phyloP scores from a whole-genome alignment of 139 green algal genomes.

The Picochlorum sp. region DNA sequence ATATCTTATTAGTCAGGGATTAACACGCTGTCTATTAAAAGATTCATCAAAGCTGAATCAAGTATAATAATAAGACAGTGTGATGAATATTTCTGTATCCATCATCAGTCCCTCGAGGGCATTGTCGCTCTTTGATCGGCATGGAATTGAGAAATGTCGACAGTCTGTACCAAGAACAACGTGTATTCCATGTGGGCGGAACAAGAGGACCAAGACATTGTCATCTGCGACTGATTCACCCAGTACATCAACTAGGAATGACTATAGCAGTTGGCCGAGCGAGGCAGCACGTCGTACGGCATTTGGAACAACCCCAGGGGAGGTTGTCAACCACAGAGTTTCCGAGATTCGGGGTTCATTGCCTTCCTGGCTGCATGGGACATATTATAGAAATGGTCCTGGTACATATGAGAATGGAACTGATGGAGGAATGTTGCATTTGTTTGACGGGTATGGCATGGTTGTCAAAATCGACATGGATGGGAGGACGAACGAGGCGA shows the following conservation, averaged over 20 bases:
- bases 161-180: no score
- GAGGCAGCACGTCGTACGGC: background rate
- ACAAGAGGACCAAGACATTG: no score
- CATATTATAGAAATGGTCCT: slow-evolving; percentile 50
- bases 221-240: no score
- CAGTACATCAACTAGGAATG: background rate
- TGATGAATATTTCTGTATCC: no score
- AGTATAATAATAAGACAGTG: no score
- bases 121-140: no score
- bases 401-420: slow-evolving; percentile 13
- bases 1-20: no score
- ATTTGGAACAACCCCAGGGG: background rate
- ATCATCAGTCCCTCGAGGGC: no score
- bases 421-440: slow-evolving; percentile 26
- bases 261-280: background rate
- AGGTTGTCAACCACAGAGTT: slow-evolving; percentile 18
- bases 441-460: slow-evolving; percentile 72
- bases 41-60: no score
- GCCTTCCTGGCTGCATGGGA: slow-evolving; percentile 43
- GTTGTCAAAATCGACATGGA: slow-evolving; percentile 43
- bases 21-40: no score
- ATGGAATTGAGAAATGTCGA: no score
- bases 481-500: slow-evolving; percentile 22
- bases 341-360: slow-evolving; percentile 27
- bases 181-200: no score